Evolutionary conservation across 73 alveolate genomes (phyloP).

Genomic region (Paramecium tetraurelia): DNA sequence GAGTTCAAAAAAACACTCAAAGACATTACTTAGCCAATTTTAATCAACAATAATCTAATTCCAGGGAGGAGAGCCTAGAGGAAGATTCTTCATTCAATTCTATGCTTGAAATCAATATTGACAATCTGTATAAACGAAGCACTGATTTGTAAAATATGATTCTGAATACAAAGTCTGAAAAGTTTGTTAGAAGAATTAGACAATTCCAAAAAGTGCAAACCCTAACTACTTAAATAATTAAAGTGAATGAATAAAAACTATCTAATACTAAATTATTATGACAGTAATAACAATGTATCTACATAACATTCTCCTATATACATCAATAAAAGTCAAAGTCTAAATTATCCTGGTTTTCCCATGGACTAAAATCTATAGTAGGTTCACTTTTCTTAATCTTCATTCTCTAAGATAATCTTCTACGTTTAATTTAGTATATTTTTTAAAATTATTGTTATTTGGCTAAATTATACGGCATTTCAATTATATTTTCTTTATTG

Average conservation of each 20-base stretch:
- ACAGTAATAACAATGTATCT: not conserved
- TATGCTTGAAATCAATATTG: slow-evolving; percentile 13
- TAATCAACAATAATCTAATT: not conserved
- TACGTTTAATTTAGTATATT: not conserved
- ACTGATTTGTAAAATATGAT: not conserved
- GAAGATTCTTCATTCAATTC: slow-evolving; percentile 27
- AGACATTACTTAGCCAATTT: slow-evolving; percentile 22
- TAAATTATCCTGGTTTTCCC: not conserved
- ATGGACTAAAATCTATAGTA: slow-evolving; percentile 19
- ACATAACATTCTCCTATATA: not conserved
- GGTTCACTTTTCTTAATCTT: not conserved
- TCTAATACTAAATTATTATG: not conserved
- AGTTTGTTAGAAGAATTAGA: slow-evolving; percentile 29
- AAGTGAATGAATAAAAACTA: slow-evolving; percentile 26
- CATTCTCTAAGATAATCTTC: not conserved
- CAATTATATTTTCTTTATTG: not conserved
- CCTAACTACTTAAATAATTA: not conserved
- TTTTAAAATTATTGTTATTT: not conserved
- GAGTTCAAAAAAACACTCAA: not conserved
- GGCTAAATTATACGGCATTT: not conserved
- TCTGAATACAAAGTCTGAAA: not conserved
- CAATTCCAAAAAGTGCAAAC: slow-evolving; percentile 17
- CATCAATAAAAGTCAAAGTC: not conserved
- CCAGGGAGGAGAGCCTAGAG: not conserved
- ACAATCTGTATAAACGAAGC: slow-evolving; percentile 11